Base-by-base conservation (phyloP, 129 eudicot species). In the Calendula officinalis region DNA sequence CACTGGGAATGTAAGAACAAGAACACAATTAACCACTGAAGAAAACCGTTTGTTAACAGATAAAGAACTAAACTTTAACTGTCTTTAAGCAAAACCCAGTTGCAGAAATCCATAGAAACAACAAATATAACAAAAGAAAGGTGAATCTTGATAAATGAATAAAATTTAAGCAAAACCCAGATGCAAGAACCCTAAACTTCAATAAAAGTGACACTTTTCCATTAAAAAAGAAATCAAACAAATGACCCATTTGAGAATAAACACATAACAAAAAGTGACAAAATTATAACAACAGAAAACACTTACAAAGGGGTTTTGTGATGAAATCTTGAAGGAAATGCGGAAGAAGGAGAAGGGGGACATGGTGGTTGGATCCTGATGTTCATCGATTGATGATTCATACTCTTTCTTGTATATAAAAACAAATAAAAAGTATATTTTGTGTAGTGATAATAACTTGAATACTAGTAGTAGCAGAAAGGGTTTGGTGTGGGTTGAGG, bases 331-430 rank as follows among this genome's bases (percentile, higher is more conserved):
- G 66, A 52, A 62, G 58, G 66, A 53, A 62, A 30, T 38, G 61
- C 44, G 37, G 71, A 64, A n/a, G 56, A 74, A 66, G 73, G 78
- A 74, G 79, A 78, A 65, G 83, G 81, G 4, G 83, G 74, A 55
- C 83, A 70, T 45, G 87, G 83, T 41, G 83, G 66, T 62, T 74
- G 87, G 48, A 78, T 67, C 67, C 87, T 75, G 70, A 82, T 71
- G 72, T 78, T 82, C 78, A 82, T 82, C 4, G 83, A 49, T 17
- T 78, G 79, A 52, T 73, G 79, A 47, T 73, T 77, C 72, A 67
- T 72, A 41, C 41, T 40, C 22, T 33, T 51, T 54, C 34, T 64
- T 57, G 7, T 70, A 55, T 35, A 4, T 27, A 38, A 38, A n/a
- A 37, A 11, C 46, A 45, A 12, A 22, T 4, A 16, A 4, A 14